These are phyloP conservation scores for Polyporus arcularius DNA, from an alignment of 768 basidiomycete genomes.

Conservation along the genomic window DNA sequence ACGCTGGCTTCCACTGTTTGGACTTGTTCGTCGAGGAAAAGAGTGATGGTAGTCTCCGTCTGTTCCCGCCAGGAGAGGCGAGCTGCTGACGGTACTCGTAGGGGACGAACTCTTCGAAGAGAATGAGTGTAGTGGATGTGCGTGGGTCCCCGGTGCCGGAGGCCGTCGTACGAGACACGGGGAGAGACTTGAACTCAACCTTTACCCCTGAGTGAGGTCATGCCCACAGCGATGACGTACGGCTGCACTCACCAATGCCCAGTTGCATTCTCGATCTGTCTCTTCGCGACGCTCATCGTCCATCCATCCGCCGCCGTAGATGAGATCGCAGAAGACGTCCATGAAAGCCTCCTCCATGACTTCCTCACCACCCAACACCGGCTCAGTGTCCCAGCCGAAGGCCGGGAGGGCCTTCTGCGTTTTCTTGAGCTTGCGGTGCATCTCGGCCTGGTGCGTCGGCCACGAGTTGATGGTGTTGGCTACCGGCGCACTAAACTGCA, in stretches of 20 bases:
- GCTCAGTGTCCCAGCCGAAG: slow-evolving; percentile 93
- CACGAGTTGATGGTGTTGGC: slow-evolving; percentile 63
- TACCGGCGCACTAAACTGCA: slow-evolving; percentile 72
- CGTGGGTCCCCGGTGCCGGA: slow-evolving; percentile 60
- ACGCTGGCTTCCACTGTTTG: slow-evolving; percentile 76
- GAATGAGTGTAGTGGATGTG: slow-evolving; percentile 67
- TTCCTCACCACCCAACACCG: slow-evolving; percentile 74
- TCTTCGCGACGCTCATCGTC: slow-evolving; percentile 73
- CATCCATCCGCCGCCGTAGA: slow-evolving; percentile 87
- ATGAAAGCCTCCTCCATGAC: slow-evolving; percentile 90
- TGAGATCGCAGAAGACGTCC: slow-evolving; percentile 80
- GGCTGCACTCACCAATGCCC: slow-evolving; percentile 73
- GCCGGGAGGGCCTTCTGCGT: slow-evolving; percentile 75
- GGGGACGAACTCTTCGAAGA: slow-evolving; percentile 96
- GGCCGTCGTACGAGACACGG: slow-evolving; percentile 35
- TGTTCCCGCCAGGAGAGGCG: slow-evolving; percentile 48
- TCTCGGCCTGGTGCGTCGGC: slow-evolving; percentile 73
- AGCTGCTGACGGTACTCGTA: slow-evolving; percentile 82
- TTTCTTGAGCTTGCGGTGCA: slow-evolving; percentile 82
- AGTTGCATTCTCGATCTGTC: slow-evolving; percentile 84
- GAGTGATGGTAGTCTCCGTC: slow-evolving; percentile 65
- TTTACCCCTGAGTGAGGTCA: slow-evolving; percentile 30
- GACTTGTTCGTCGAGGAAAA: slow-evolving; percentile 55
- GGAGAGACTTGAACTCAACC: slow-evolving; percentile 87
- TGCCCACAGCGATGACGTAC: neutral